Percentiles rank a stretch among this genome's conserved stretches.
Conservation (phyloP, 2,329 filamentous ascomycete genomes). For the Xylaria sp. region DNA sequence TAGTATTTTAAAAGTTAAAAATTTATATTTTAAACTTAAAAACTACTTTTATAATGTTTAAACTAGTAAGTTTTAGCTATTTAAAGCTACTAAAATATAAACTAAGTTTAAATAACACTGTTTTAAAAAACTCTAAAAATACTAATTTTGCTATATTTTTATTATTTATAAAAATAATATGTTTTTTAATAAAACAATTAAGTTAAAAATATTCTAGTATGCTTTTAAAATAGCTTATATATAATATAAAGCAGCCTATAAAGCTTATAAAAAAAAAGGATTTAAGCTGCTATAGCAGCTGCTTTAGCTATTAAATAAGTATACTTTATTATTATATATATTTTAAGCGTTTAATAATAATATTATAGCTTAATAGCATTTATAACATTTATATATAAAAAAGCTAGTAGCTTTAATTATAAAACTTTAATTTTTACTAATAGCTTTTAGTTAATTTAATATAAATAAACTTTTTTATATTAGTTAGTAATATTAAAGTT, state of each 20-base stretch:
- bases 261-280: no score
- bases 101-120: background rate
- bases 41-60: slow-evolving; percentile 1
- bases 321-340: no score
- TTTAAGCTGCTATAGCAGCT: no score
- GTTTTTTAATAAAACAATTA: no score
- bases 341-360: background rate
- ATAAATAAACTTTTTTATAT: background rate
- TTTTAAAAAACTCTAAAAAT: no score
- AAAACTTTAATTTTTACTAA: background rate
- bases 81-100: background rate
- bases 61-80: background rate
- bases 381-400: background rate
- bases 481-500: background rate
- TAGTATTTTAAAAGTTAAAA: background rate
- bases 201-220: no score
- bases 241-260: no score
- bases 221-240: no score
- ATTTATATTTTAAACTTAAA: slow-evolving; percentile 3
- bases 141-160: no score
- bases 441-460: background rate
- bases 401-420: no score
- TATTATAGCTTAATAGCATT: background rate
- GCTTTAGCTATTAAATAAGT: no score
- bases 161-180: background rate